These are phyloP conservation scores for Escallonia rubra DNA, from an alignment of 129 eudicot genomes.

Conservation along the genomic window DNA sequence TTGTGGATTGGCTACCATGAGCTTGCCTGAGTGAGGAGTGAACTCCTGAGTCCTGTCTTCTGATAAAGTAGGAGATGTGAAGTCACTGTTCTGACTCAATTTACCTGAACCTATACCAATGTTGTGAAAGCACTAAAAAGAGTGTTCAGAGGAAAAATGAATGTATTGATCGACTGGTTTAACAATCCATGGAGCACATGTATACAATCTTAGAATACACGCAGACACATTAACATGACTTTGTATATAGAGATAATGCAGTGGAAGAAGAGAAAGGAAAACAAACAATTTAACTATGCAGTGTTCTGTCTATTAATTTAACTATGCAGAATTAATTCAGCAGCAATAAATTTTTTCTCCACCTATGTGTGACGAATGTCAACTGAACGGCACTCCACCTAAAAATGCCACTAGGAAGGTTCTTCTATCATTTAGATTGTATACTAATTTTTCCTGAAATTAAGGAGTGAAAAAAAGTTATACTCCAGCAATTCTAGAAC, in stretches of 20 bases:
- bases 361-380: too few relatives aligned
- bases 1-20: not conserved
- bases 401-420: too few relatives aligned
- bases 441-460: too few relatives aligned
- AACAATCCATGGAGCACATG: too few relatives aligned
- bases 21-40: conserved; percentile 9
- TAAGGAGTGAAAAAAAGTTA: too few relatives aligned
- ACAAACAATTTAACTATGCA: not conserved
- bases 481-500: too few relatives aligned
- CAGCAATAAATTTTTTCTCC: too few relatives aligned
- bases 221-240: not conserved
- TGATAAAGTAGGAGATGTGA: conserved; percentile 1
- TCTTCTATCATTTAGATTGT: too few relatives aligned
- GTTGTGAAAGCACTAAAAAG: not conserved
- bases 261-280: not conserved
- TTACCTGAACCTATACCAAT: conserved; percentile 22
- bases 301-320: not conserved
- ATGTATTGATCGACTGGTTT: not conserved
- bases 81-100: conserved; percentile 12
- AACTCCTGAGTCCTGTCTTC: conserved; percentile 5
- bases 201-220: not conserved
- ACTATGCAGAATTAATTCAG: too few relatives aligned
- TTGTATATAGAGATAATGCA: not conserved
- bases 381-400: too few relatives aligned
- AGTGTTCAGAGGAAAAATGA: not conserved